Evolutionary conservation across 2,329 filamentous ascomycete species (phyloP), one percentile per base, ranked within the genome.

Genomic region (Leptosphaerulina australis): DNA sequence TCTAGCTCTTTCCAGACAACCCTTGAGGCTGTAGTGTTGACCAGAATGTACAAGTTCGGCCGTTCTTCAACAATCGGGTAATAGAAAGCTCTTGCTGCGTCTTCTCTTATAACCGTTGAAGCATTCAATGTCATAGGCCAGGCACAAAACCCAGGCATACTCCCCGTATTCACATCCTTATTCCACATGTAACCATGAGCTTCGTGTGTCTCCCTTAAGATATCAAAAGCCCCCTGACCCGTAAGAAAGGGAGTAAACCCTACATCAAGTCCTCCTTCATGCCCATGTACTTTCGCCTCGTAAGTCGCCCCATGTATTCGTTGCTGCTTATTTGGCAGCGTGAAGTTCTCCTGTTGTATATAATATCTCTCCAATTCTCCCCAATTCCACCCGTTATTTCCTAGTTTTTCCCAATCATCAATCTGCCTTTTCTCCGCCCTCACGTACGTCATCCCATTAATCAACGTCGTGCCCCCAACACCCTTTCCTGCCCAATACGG

Each of bases 41-140:
- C 55, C 22, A 78, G 71, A 1, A 79, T 59, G 3, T 76, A 58
- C 1, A 80, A 62, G 53, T 81, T 81, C 2, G 63, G 37, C 34
- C 78, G 65, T 33, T 55, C 41, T 14, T 66, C 50, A n/a, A 55
- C 64, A 47, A 76, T 60, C 1, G 78, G 76, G 44, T 69, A 77
- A 56, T 79, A 80, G 55, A 78, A 81, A 4, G 77, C 75, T 12
- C 76, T 66, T 3, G 76, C 78, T 26, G 79, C 76, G 63, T 81
- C 77, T 47, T 75, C 71, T 9, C 78, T 72, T 9, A 76, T 64
- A 52, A 73, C 66, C 12, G 64, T 62, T 2, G 63, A 61, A 1
- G 63, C 51, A 49, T 80, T 67, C 12, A 78, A 45, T 1, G 76
- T 80, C 56, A 68, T 70, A 2, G 77, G 75, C 62, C 70, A 77